Evolutionary conservation across 2,329 filamentous ascomycete species (phyloP), one percentile per base, ranked within the genome.

Genomic region (Raffaelea albimanens): DNA sequence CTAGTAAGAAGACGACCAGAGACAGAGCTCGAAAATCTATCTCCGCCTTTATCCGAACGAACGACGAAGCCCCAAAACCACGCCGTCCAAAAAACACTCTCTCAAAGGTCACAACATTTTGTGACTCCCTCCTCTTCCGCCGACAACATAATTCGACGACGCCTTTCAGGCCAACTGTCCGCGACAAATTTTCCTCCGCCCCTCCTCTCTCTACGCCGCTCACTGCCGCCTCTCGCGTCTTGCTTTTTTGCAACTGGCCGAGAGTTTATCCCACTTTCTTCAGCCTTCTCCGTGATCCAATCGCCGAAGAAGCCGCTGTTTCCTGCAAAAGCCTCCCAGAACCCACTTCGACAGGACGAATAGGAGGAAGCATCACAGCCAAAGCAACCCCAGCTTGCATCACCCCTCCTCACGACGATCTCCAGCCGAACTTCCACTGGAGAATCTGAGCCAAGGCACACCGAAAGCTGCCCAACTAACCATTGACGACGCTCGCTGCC

Each of bases 401-500:
- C 19, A 22, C 11, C 20, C 14, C 9, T 41, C 22, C 40, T 25
- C 19, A 16, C n/a, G 18, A 42, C n/a, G n/a, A 29, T 13, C 19
- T 11, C 23, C 20, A n/a, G n/a, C 18, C 34, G 4, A 43, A 11
- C 16, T 5, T 5, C n/a, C 25, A 43, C 2, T 43, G 5, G 13
- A 40, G 36, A 40, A 22, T n/a, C n/a, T n/a, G n/a, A n/a, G n/a
- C n/a, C n/a, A 23, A 40, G 25, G 18, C 29, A 23, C n/a, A 20
- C 8, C 18, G 29, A 23, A n/a, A n/a, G n/a, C n/a, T n/a, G n/a
- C 31, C 22, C 21, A 36, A 21, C 19, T 16, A 14, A 19, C 18
- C 29, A 14, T 36, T 34, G 21, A 46, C 51, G 51, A 49, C 51
- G 51, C 51, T 53, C 51, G 51, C 49, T 48, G 49, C 51, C 39